Percentiles rank a stretch among this genome's conserved stretches.
phyloP scores from a whole-genome alignment of 345 rosid species.

The Salix viminalis region DNA sequence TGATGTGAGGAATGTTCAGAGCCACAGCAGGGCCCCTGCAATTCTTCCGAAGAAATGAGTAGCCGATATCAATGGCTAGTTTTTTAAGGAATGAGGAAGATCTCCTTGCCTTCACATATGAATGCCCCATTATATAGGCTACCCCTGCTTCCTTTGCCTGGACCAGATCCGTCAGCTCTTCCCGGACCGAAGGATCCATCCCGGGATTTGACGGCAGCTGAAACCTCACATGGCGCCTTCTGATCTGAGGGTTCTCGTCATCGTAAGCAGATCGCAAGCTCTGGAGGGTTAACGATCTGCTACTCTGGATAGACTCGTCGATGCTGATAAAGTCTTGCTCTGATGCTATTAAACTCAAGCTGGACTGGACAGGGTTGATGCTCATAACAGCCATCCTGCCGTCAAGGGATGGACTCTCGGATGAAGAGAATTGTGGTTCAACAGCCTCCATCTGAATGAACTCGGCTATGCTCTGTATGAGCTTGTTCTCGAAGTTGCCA shows the following conservation, averaged over 20 bases:
- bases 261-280: slow-evolving; percentile 62
- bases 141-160: slow-evolving; percentile 86
- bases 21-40: slow-evolving; percentile 94
- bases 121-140: slow-evolving; percentile 85
- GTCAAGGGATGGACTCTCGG: slow-evolving; percentile 64
- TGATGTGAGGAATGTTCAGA: slow-evolving; percentile 84
- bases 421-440: slow-evolving; percentile 47
- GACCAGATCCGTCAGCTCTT: slow-evolving; percentile 73
- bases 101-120: slow-evolving; percentile 79
- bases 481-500: slow-evolving; percentile 73
- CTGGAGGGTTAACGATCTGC: slow-evolving; percentile 67
- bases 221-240: slow-evolving; percentile 67
- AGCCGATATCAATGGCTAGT: slow-evolving; percentile 65
- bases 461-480: slow-evolving; percentile 89
- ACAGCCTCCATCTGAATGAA: slow-evolving; percentile 94
- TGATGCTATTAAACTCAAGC: slow-evolving; percentile 43
- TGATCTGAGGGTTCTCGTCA: slow-evolving; percentile 53
- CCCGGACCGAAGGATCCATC: slow-evolving; percentile 71
- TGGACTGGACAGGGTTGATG: slow-evolving; percentile 47
- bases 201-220: slow-evolving; percentile 46
- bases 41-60: slow-evolving; percentile 89
- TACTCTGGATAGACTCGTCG: slow-evolving; percentile 51
- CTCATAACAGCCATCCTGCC: slow-evolving; percentile 96
- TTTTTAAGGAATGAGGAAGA: slow-evolving; percentile 64
- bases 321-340: slow-evolving; percentile 47